Base-by-base conservation (phyloP, 2,329 filamentous ascomycete species). In the Pestalotiopsis fici region DNA sequence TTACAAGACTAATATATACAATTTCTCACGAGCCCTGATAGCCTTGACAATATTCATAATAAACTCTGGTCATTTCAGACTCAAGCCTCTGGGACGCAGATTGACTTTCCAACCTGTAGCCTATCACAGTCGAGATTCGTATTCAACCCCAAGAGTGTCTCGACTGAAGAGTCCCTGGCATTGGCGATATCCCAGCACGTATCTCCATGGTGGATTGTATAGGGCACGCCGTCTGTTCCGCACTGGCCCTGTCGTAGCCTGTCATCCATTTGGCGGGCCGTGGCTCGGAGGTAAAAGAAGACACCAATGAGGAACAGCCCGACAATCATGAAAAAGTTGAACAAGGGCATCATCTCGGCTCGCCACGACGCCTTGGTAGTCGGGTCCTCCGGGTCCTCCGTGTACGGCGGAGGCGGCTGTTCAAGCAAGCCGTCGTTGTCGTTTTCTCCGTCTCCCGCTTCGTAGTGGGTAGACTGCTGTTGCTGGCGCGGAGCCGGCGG, bases 301-400 rank as follows among this genome's bases (percentile, higher is more conserved):
- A 89, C 71, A 21, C 82, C 74, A 39, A 88, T 72, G 60, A 89
- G 75, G 68, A 83, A 85, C 18, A 88, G 71, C 3, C 86, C 78
- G 65, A 87, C 80, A 43, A 89, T 75, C 68, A 88, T 75, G 65
- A 85, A 86, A 76, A 88, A 89, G 73, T 88, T 88, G 72, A 89
- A 79, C 70, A 89, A 78, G n/a, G 85, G 85, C 78, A 81, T 82
- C 78, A 86, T 78, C 68, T 86, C 83, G 39, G 82, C 80, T 35
- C 87, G 81, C 82, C 86, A 85, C 5, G 86, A 84, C 37, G 78
- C 77, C 50, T 74, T 21, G 15, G 43, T 69, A 37, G 43, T 65
- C 59, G 31, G 47, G 27, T 59, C 59, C 43, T n/a, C n/a, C n/a
- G n/a, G n/a, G n/a, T n/a, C 54, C 61, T 25, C n/a, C 18, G 37